Evolutionary conservation across 306 rosid species (phyloP).

Genomic region (Begonia fuchsioides): DNA sequence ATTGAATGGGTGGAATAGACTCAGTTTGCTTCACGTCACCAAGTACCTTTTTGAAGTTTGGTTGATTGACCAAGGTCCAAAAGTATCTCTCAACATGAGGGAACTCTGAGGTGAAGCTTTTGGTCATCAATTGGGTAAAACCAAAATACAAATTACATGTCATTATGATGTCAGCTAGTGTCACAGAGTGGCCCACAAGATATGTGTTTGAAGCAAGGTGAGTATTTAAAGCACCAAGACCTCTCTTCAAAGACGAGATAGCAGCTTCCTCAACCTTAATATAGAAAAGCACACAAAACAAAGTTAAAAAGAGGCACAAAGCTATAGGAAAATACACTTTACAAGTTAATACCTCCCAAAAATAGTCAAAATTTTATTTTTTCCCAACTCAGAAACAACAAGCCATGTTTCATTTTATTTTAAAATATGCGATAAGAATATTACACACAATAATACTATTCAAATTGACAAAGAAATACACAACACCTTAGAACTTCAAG

Average conservation of each 20-base stretch:
- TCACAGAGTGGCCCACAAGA: constrained; percentile 70
- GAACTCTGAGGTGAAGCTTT: constrained; percentile 71
- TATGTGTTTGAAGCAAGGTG: constrained; percentile 61
- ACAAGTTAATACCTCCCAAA: not conserved
- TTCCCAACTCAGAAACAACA: no score
- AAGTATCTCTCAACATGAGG: constrained; percentile 89
- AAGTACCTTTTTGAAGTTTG: constrained; percentile 54
- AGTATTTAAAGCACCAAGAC: constrained; percentile 50
- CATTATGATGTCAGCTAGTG: constrained; percentile 59
- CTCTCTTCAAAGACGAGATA: constrained; percentile 42
- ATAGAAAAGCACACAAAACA: not conserved
- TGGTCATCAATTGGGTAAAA: constrained; percentile 22
- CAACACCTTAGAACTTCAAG: no score
- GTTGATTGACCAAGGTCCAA: constrained; percentile 90
- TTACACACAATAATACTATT: no score
- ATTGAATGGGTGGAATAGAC: constrained; percentile 28
- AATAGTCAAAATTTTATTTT: no score
- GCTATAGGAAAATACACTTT: no score
- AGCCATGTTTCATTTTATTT: no score
- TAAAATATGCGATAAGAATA: no score
- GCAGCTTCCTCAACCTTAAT: constrained; percentile 69
- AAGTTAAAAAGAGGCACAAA: not conserved
- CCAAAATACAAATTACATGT: constrained; percentile 35
- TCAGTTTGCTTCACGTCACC: constrained; percentile 70
- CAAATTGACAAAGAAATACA: no score